phyloP scores from a whole-genome alignment of 768 basidiomycete genomes.

The Naganishia friedmannii region DNA sequence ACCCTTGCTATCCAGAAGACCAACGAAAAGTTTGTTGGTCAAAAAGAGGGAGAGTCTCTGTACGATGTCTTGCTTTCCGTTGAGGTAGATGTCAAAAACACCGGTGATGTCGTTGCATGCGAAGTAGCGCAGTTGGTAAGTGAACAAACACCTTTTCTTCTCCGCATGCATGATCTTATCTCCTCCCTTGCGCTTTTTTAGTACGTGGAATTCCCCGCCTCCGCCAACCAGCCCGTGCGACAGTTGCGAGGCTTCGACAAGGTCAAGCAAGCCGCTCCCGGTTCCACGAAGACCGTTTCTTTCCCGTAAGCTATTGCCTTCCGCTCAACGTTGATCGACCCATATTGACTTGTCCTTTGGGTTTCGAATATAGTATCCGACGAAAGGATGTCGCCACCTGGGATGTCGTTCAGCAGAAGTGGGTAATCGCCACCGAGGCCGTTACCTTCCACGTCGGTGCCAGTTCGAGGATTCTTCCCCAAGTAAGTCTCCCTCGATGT shows the following conservation, averaged over 20 bases:
- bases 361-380: constrained; percentile 11
- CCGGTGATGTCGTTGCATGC: constrained; percentile 45
- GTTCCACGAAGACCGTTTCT: constrained; percentile 37
- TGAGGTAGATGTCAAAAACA: constrained; percentile 50
- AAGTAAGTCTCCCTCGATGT: constrained; percentile 20
- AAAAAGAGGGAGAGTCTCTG: constrained; percentile 34
- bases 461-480: constrained; percentile 38
- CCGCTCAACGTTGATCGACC: neutral
- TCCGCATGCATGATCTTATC: neutral
- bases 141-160: constrained; percentile 6
- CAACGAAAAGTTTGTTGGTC: constrained; percentile 47
- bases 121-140: constrained; percentile 53
- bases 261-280: constrained; percentile 39
- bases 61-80: constrained; percentile 48
- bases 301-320: constrained; percentile 36
- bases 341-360: neutral
- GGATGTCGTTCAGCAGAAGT: constrained; percentile 73
- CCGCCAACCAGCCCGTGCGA: constrained; percentile 44
- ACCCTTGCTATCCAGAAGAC: constrained; percentile 48
- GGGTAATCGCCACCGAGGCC: constrained; percentile 66
- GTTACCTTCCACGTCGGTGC: constrained; percentile 64
- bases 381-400: constrained; percentile 57
- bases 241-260: constrained; percentile 51
- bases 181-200: neutral
- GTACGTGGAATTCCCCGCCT: constrained; percentile 32